A percentile compares a stretch with the other conserved stretches of the same genome.
phyloP scores from a whole-genome alignment of 2,329 filamentous ascomycete species.

The Aspergillus flavus region DNA sequence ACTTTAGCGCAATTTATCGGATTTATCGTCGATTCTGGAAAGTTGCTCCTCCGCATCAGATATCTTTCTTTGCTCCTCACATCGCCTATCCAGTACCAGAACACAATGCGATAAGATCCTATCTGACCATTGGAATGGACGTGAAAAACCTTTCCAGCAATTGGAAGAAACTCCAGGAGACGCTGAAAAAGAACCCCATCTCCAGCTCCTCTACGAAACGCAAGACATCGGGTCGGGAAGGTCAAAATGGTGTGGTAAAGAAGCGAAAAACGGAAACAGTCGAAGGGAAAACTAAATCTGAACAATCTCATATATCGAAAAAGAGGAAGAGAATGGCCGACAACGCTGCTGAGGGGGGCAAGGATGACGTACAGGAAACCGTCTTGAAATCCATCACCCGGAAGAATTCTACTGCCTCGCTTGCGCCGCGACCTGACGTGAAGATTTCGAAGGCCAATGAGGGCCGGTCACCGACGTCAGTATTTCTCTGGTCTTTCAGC shows the following conservation, averaged over 20 bases:
- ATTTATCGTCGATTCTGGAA: slow-evolving; percentile 1
- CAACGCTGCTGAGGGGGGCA: slow-evolving; percentile 12
- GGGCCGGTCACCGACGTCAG: slow-evolving; percentile 56
- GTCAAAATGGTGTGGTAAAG: slow-evolving; percentile 35
- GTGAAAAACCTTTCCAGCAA: slow-evolving; percentile 50
- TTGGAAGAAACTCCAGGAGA: slow-evolving; percentile 54
- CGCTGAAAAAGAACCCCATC: slow-evolving; percentile 39
- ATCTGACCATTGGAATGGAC: slow-evolving; percentile 41
- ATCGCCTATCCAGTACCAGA: slow-evolving; percentile 3
- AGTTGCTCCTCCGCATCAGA: slow-evolving; percentile 19
- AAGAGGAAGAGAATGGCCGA: slow-evolving; percentile 40
- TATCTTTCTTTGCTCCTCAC: slow-evolving; percentile 16
- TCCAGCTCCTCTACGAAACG: slow-evolving; percentile 30
- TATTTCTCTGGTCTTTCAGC: slow-evolving; percentile 19
- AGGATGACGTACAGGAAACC: slow-evolving; percentile 64
- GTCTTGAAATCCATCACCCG: slow-evolving; percentile 61
- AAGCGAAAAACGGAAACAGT: slow-evolving; percentile 31
- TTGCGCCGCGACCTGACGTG: slow-evolving; percentile 47
- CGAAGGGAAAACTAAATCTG: slow-evolving; percentile 26
- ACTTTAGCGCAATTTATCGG: slow-evolving; percentile 9
- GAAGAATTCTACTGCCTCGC: slow-evolving; percentile 60
- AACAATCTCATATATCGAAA: slow-evolving; percentile 20
- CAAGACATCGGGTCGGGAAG: slow-evolving; percentile 36
- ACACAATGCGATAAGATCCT: slow-evolving; percentile 26
- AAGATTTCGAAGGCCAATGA: slow-evolving; percentile 62